Evolutionary conservation across 2,329 filamentous ascomycete genomes (phyloP).

Genomic region (Acephala macrosclerotiorum): DNA sequence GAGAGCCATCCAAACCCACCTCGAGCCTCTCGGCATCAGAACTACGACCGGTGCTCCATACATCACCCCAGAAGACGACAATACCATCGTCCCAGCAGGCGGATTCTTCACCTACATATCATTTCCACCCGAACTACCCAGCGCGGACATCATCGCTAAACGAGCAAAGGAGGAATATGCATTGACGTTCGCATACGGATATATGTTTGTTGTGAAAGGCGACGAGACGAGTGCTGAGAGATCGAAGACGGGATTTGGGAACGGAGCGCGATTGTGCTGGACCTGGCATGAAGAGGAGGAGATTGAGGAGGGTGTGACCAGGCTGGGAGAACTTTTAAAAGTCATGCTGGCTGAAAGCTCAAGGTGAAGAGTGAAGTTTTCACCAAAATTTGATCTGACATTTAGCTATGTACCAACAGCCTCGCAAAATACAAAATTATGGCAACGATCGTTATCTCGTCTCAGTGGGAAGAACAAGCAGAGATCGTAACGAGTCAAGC

Average conservation of each 20-base stretch:
- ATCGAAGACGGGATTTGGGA: conserved; percentile 50
- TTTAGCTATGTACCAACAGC: background rate
- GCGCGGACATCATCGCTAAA: conserved; percentile 48
- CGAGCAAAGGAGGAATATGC: conserved; percentile 53
- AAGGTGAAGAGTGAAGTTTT: background rate
- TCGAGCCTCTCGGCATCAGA: conserved; percentile 36
- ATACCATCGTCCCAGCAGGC: conserved; percentile 50
- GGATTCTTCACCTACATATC: conserved; percentile 73
- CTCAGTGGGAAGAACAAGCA: no score
- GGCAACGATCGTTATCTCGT: background rate
- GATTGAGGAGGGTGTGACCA: conserved; percentile 61
- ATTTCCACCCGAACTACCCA: conserved; percentile 51
- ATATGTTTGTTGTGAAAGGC: conserved; percentile 58
- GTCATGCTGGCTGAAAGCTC: background rate
- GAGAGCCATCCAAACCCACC: conserved; percentile 30
- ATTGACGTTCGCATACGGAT: conserved; percentile 52
- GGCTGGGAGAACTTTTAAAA: conserved; percentile 46
- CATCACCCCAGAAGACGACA: conserved; percentile 7
- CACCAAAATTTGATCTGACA: background rate
- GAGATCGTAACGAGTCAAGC: background rate
- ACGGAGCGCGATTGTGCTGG: conserved; percentile 61
- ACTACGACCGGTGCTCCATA: conserved; percentile 24
- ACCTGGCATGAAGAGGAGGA: conserved; percentile 63
- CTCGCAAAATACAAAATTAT: background rate
- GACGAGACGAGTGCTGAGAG: conserved; percentile 44